A percentile compares a stretch with the other conserved stretches of the same genome.
These are phyloP conservation scores for Erodium texanum DNA, from an alignment of 441 rosid genomes.

Conservation along the genomic window DNA sequence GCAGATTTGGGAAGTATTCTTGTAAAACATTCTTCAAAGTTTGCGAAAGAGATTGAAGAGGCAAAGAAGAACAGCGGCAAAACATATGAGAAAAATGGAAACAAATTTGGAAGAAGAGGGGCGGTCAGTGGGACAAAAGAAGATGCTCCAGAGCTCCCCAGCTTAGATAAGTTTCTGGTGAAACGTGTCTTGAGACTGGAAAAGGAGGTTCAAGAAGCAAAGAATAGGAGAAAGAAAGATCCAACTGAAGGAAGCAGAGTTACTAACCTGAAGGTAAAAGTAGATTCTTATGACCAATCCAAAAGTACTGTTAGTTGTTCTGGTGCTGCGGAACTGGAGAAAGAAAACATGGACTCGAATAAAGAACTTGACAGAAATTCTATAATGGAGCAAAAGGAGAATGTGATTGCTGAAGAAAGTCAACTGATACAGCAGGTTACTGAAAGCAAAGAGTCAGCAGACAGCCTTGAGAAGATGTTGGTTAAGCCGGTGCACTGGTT, in stretches of 20 bases:
- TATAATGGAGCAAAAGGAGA: neutral
- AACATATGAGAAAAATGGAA: slow-evolving; percentile 24
- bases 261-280: slow-evolving; percentile 13
- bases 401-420: too few species aligned
- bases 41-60: slow-evolving; percentile 52
- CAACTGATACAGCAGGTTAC: too few species aligned
- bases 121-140: slow-evolving; percentile 18
- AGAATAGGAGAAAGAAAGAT: slow-evolving; percentile 26
- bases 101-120: slow-evolving; percentile 25
- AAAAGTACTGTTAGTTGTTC: slow-evolving; percentile 4
- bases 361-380: slow-evolving; percentile 15
- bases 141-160: slow-evolving; percentile 30
- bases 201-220: slow-evolving; percentile 57
- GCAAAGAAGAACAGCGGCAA: slow-evolving; percentile 38
- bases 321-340: too few species aligned
- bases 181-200: slow-evolving; percentile 52
- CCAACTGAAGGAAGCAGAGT: slow-evolving; percentile 13
- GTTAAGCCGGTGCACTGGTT: slow-evolving; percentile 45
- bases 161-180: slow-evolving; percentile 46
- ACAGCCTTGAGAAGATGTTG: slow-evolving; percentile 16
- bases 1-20: slow-evolving; percentile 50
- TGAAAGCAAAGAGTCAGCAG: too few species aligned
- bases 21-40: slow-evolving; percentile 46
- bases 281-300: slow-evolving; percentile 4
- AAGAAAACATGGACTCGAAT: slow-evolving; percentile 10